Conservation (phyloP, 306 rosid species). For the Cucumis hystrix region DNA sequence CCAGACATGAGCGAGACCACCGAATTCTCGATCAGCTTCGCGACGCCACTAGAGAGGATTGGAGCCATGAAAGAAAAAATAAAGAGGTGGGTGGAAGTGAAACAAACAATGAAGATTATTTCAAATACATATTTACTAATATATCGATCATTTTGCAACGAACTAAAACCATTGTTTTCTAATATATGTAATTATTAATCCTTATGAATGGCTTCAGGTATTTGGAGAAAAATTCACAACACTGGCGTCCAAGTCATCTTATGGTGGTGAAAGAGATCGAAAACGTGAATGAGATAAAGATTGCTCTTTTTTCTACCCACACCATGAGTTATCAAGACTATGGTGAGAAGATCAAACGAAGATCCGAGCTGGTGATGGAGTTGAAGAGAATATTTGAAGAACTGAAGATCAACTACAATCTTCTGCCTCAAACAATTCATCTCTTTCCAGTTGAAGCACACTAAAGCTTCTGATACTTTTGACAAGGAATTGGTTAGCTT, state of each 20-base stretch:
- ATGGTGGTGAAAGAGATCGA: constrained; percentile 56
- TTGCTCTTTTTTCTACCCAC: constrained; percentile 50
- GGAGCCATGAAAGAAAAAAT: constrained; percentile 50
- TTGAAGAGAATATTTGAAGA: constrained; percentile 68
- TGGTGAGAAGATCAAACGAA: constrained; percentile 49
- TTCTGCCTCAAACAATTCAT: constrained; percentile 60
- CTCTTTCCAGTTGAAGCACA: constrained; percentile 20
- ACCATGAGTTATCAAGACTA: constrained; percentile 76
- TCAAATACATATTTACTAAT: neutral
- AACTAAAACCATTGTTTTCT: neutral
- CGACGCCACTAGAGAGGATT: constrained; percentile 57
- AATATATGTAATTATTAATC: too few species aligned
- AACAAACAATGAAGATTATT: neutral
- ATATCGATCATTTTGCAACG: neutral
- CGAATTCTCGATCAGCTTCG: constrained; percentile 55
- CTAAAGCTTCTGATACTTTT: neutral
- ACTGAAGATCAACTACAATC: constrained; percentile 55
- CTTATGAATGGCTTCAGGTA: constrained; percentile 29
- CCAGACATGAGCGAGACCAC: constrained; percentile 57
- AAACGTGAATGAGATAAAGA: constrained; percentile 52
- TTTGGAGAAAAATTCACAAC: constrained; percentile 45
- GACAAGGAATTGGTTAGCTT: neutral
- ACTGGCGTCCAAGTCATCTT: constrained; percentile 56
- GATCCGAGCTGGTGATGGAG: constrained; percentile 56
- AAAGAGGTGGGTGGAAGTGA: constrained; percentile 27